phyloP scores from a whole-genome alignment of 352 stramenopile species.

The Paralagenidium karlingii region DNA sequence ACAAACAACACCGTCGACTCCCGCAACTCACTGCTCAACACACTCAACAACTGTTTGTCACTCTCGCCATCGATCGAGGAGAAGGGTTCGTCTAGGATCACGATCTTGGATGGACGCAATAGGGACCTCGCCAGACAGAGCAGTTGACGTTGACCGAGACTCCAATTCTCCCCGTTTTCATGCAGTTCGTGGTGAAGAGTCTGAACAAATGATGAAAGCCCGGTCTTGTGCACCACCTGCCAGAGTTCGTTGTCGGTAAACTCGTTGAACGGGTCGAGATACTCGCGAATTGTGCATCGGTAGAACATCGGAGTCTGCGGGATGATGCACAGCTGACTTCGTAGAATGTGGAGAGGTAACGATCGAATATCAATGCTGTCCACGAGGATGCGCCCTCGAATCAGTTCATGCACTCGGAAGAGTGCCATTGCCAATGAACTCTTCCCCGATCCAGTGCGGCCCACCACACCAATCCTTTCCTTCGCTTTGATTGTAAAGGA shows the following conservation, averaged over 20 bases:
- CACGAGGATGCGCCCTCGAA: slow-evolving; percentile 50
- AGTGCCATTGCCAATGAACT: slow-evolving; percentile 70
- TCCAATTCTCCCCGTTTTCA: slow-evolving; percentile 82
- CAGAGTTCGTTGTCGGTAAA: slow-evolving; percentile 49
- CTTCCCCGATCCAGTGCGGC: no score
- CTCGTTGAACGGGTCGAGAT: slow-evolving; percentile 69
- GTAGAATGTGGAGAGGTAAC: slow-evolving; percentile 48
- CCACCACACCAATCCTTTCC: no score
- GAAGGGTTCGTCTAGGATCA: slow-evolving; percentile 79
- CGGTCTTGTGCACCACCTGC: slow-evolving; percentile 35
- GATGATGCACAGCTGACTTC: slow-evolving; percentile 66
- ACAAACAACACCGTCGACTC: slow-evolving; percentile 90
- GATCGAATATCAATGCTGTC: slow-evolving; percentile 56
- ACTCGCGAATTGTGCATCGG: no score
- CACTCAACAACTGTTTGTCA: slow-evolving; percentile 36
- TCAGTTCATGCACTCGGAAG: slow-evolving; percentile 69
- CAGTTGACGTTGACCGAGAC: slow-evolving; percentile 79
- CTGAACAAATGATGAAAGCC: slow-evolving; percentile 23
- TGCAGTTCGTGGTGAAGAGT: slow-evolving; percentile 32
- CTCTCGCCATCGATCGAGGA: slow-evolving; percentile 33
- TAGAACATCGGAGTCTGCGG: slow-evolving; percentile 83
- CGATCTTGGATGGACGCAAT: slow-evolving; percentile 79
- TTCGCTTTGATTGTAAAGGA: slow-evolving; percentile 31
- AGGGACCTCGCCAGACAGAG: slow-evolving; percentile 88
- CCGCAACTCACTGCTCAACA: slow-evolving; percentile 71